These are phyloP conservation scores for Penicillium robsamsonii DNA, from an alignment of 495 filamentous ascomycete species.

Conservation along the genomic window DNA sequence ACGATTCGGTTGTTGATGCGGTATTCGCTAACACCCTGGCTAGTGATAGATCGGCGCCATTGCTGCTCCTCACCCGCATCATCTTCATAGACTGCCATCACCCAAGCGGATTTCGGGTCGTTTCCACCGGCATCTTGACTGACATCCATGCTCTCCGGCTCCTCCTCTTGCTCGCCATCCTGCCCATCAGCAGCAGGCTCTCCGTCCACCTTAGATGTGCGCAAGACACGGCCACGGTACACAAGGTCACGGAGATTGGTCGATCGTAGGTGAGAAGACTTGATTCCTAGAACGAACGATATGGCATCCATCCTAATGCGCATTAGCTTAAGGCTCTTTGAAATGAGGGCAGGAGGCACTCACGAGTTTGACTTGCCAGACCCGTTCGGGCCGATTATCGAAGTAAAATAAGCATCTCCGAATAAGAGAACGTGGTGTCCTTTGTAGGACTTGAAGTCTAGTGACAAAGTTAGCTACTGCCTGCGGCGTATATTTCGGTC, in stretches of 20 bases:
- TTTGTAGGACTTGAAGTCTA: conserved; percentile 99
- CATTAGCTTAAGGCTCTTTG: conserved; percentile 21
- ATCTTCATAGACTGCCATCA: conserved; percentile 98
- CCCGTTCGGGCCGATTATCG: conserved; percentile 98
- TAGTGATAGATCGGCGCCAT: conserved; percentile 95
- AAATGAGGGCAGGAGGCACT: conserved; percentile 28
- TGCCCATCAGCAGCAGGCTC: conserved; percentile 58
- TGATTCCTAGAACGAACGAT: conserved; percentile 97
- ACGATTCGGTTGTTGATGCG: conserved; percentile 92
- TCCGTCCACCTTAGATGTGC: conserved; percentile 86
- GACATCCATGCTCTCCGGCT: conserved; percentile 34
- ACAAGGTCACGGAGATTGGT: conserved; percentile 93
- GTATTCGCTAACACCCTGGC: conserved; percentile 86
- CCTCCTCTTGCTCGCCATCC: conserved; percentile 48
- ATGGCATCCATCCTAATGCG: conserved; percentile 91
- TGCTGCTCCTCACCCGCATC: conserved; percentile 92
- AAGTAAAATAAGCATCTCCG: conserved; percentile 98
- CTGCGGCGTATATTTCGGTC: background rate
- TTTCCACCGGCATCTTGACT: conserved; percentile 53
- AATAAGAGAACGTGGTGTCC: conserved; percentile 92
- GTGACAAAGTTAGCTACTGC: conserved; percentile 29
- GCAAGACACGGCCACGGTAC: conserved; percentile 91
- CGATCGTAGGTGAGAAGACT: conserved; percentile 93
- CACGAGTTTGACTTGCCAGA: conserved; percentile 99
- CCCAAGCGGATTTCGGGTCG: conserved; percentile 93